These are phyloP conservation scores for Corylus americana DNA, from an alignment of 306 rosid species.

Conservation along the genomic window DNA sequence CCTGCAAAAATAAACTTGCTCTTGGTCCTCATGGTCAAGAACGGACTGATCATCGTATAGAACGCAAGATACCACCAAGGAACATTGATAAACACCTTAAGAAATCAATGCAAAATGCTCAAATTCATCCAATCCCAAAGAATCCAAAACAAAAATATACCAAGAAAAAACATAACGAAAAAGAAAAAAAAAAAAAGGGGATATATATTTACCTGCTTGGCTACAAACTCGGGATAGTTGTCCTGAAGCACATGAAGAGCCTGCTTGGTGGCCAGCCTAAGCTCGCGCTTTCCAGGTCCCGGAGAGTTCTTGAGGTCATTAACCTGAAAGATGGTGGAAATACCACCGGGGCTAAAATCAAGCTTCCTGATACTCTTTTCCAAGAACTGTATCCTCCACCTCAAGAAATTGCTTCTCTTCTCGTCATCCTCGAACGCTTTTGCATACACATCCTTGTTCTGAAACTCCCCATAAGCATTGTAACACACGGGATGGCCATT, in stretches of 20 bases:
- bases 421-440: conserved; percentile 63
- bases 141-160: neutral
- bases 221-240: conserved; percentile 92
- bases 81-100: conserved; percentile 58
- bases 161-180: neutral
- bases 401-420: conserved; percentile 56
- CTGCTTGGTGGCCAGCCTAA: conserved; percentile 73
- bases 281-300: conserved; percentile 74
- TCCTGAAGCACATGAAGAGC: conserved; percentile 93
- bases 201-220: conserved; percentile 61
- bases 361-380: conserved; percentile 84
- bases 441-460: conserved; percentile 74
- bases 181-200: neutral
- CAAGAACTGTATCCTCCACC: conserved; percentile 83
- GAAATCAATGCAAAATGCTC: neutral
- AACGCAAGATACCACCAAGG: conserved; percentile 71
- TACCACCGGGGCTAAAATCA: conserved; percentile 65
- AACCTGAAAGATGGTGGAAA: conserved; percentile 74
- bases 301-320: conserved; percentile 88
- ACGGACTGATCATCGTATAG: conserved; percentile 53
- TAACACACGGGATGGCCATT: conserved; percentile 83
- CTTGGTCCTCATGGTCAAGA: conserved; percentile 59
- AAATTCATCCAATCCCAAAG: neutral
- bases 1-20: conserved; percentile 58
- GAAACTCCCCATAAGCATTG: conserved; percentile 90